These are phyloP conservation scores for Gossypium gossypioides DNA, from an alignment of 441 rosid genomes.

Conservation along the genomic window DNA sequence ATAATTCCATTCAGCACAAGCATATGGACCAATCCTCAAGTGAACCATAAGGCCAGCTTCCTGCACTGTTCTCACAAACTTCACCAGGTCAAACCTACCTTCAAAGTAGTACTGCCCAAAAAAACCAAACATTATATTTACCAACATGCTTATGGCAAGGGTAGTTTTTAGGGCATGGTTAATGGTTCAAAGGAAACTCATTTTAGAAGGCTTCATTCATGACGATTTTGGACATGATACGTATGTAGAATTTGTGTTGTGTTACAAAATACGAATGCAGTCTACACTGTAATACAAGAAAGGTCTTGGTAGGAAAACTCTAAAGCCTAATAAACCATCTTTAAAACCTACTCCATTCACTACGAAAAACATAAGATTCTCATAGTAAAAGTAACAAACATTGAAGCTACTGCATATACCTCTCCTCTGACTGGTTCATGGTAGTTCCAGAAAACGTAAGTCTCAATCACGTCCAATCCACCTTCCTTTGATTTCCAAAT, in stretches of 20 bases:
- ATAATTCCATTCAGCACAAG: slow-evolving; percentile 68
- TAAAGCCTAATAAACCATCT: neutral
- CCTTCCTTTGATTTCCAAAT: slow-evolving; percentile 60
- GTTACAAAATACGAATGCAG: neutral
- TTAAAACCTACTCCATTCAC: neutral
- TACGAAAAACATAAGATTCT: neutral
- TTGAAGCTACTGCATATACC: slow-evolving; percentile 25
- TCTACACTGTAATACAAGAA: neutral
- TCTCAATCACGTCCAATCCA: slow-evolving; percentile 58
- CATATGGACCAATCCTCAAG: slow-evolving; percentile 66
- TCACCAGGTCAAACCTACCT: slow-evolving; percentile 62
- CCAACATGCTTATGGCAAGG: neutral
- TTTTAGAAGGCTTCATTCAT: neutral
- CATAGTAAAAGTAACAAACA: neutral
- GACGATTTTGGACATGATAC: neutral
- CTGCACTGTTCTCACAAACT: slow-evolving; percentile 44
- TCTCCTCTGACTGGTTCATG: slow-evolving; percentile 60
- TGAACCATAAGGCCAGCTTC: slow-evolving; percentile 63
- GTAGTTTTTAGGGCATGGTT: neutral
- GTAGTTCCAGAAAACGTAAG: slow-evolving; percentile 62
- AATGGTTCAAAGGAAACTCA: neutral
- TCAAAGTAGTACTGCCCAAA: slow-evolving; percentile 43
- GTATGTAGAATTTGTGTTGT: neutral
- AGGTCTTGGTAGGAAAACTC: neutral
- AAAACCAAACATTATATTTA: neutral